These are phyloP conservation scores for Saccharomyces hybrid DNA, from an alignment of 1,139 yeast species.

Conservation along the genomic window DNA sequence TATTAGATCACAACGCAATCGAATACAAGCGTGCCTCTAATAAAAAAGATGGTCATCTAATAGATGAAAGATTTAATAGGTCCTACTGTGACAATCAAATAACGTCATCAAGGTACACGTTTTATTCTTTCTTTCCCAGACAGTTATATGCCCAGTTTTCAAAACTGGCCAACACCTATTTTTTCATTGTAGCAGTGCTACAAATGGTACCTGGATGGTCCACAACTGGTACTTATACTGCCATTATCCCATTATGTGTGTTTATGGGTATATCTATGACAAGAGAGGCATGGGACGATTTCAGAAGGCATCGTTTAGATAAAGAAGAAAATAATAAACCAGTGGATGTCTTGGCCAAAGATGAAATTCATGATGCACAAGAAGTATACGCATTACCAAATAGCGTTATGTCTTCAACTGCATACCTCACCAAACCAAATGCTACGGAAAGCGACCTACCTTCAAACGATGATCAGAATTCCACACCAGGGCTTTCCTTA, in stretches of 20 bases:
- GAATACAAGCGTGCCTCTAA: conserved; percentile 15
- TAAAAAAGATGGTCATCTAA: conserved; percentile 28
- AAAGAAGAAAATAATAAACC: conserved; percentile 68
- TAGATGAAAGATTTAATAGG: conserved; percentile 57
- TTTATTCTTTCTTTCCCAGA: conserved; percentile 76
- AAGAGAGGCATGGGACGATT: conserved; percentile 91
- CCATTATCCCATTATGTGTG: conserved; percentile 77
- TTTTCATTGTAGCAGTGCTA: conserved; percentile 78
- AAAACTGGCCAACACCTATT: conserved; percentile 80
- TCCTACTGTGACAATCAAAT: conserved; percentile 63
- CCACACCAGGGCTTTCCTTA: neutral
- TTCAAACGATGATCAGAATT: neutral
- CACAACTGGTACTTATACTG: conserved; percentile 93
- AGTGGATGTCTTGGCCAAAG: conserved; percentile 32
- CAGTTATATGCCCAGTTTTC: conserved; percentile 88
- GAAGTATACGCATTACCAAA: neutral
- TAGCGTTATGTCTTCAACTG: conserved; percentile 4
- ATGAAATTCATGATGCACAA: conserved; percentile 2
- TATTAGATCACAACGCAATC: conserved; percentile 33
- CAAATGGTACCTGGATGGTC: conserved; percentile 98
- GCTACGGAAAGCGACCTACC: neutral
- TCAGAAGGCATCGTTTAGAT: conserved; percentile 79
- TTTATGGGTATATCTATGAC: conserved; percentile 87
- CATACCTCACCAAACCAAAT: neutral
- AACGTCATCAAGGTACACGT: conserved; percentile 80